A percentile compares a stretch with the other conserved stretches of the same genome.
These are phyloP conservation scores for Xylaria venustula DNA, from an alignment of 495 filamentous ascomycete genomes.

Conservation along the genomic window DNA sequence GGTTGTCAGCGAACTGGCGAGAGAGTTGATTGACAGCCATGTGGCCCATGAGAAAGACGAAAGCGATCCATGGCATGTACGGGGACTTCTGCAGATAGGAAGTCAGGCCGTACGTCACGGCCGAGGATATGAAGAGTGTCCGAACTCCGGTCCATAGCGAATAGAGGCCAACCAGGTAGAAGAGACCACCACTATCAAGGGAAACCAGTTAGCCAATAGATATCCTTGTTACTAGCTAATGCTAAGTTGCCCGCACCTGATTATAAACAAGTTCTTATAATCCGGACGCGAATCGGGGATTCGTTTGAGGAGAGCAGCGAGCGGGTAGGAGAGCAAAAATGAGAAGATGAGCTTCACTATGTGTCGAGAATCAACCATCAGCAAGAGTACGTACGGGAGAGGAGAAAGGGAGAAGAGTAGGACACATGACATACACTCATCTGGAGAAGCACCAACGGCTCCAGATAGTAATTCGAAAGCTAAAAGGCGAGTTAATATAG, in stretches of 20 bases:
- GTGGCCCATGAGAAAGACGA: conserved; percentile 92
- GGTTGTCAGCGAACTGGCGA: conserved; percentile 67
- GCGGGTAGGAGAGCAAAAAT: conserved; percentile 89
- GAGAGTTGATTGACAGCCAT: conserved; percentile 87
- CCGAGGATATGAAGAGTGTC: conserved; percentile 75
- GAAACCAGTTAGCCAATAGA: conserved; percentile 1
- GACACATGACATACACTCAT: conserved; percentile 65
- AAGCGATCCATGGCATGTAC: conserved; percentile 97
- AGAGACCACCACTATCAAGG: conserved; percentile 47
- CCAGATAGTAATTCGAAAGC: conserved; percentile 67
- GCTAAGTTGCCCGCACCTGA: conserved; percentile 53
- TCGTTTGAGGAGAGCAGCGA: conserved; percentile 85
- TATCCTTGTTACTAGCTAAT: background rate
- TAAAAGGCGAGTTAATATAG: conserved; percentile 31
- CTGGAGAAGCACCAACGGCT: conserved; percentile 72
- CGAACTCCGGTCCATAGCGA: conserved; percentile 85
- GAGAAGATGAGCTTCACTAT: conserved; percentile 95
- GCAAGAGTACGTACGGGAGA: background rate
- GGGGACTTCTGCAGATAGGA: conserved; percentile 76
- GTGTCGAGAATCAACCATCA: conserved; percentile 20
- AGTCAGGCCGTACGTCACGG: conserved; percentile 79
- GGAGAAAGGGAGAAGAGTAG: background rate
- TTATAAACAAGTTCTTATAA: conserved; percentile 87
- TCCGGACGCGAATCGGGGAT: conserved; percentile 82
- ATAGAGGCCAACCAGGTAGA: conserved; percentile 94